Evolutionary conservation across 169 alveolate genomes (phyloP).

Genomic region (Plasmodium inui): DNA sequence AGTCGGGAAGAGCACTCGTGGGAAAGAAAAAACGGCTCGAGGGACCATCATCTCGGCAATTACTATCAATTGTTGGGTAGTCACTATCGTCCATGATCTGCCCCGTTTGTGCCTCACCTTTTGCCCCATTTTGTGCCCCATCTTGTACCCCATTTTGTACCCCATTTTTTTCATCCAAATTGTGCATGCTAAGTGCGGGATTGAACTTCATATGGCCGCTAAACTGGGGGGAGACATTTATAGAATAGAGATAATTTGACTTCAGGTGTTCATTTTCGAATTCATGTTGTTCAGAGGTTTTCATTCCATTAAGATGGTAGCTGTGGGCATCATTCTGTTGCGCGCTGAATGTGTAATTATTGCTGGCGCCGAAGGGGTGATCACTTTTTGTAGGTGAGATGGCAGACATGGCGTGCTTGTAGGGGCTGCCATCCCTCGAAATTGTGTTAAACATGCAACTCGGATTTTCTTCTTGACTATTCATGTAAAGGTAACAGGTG

Average conservation of each 20-base stretch:
- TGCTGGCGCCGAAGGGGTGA: neutral
- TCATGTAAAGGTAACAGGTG: neutral
- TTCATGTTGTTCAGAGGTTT: neutral
- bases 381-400: neutral
- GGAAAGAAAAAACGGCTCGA: neutral
- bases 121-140: no score
- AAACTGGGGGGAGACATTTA: constrained; percentile 1
- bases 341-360: constrained; percentile 3
- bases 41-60: neutral
- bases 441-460: neutral
- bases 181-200: neutral
- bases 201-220: constrained; percentile 1
- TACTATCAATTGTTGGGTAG: neutral
- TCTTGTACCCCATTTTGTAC: neutral
- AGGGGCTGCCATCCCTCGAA: neutral
- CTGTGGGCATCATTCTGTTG: constrained; percentile 8
- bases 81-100: neutral
- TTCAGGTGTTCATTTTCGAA: neutral
- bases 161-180: constrained; percentile 14
- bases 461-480: neutral
- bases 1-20: neutral
- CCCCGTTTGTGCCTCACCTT: no score
- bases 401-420: neutral
- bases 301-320: neutral
- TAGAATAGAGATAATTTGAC: constrained; percentile 7